These are phyloP conservation scores for Aureobasidium sp. DNA, from an alignment of 2,329 filamentous ascomycete species.

Conservation along the genomic window DNA sequence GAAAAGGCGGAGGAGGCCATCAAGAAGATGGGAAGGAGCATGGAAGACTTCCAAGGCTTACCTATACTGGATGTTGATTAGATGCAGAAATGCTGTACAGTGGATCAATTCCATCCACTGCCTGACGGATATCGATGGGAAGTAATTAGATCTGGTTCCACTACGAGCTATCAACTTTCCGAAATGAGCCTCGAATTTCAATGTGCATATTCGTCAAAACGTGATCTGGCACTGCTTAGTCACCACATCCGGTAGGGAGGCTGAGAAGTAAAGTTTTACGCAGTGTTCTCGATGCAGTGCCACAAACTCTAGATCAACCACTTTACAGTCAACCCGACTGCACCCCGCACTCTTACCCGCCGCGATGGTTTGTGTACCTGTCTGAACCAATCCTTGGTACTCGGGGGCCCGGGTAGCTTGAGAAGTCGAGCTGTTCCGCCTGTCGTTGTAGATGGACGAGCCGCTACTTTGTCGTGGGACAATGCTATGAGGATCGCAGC, in stretches of 20 bases:
- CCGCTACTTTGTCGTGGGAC: not conserved
- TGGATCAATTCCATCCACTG: not conserved
- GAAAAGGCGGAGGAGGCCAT: constrained; percentile 58
- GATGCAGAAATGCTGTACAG: not conserved
- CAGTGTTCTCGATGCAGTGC: not conserved
- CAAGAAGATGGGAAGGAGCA: constrained; percentile 54
- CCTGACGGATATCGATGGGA: not conserved
- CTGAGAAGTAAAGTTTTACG: not conserved
- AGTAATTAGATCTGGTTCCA: too few relatives aligned
- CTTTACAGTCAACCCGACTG: not conserved
- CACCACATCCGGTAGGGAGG: not conserved
- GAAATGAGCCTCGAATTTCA: not conserved
- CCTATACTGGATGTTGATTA: constrained; percentile 61
- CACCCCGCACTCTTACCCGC: constrained; percentile 15
- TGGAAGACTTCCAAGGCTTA: constrained; percentile 65
- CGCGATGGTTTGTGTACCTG: not conserved
- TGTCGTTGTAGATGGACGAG: not conserved
- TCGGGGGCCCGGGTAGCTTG: not conserved
- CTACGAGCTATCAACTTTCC: not conserved
- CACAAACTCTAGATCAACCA: not conserved
- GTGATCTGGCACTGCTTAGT: not conserved
- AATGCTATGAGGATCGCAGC: not conserved
- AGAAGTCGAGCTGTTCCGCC: not conserved
- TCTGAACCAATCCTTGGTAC: not conserved
- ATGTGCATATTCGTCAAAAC: not conserved